phyloP scores from a whole-genome alignment of 495 filamentous ascomycete species.

The Neurospora sp. region DNA sequence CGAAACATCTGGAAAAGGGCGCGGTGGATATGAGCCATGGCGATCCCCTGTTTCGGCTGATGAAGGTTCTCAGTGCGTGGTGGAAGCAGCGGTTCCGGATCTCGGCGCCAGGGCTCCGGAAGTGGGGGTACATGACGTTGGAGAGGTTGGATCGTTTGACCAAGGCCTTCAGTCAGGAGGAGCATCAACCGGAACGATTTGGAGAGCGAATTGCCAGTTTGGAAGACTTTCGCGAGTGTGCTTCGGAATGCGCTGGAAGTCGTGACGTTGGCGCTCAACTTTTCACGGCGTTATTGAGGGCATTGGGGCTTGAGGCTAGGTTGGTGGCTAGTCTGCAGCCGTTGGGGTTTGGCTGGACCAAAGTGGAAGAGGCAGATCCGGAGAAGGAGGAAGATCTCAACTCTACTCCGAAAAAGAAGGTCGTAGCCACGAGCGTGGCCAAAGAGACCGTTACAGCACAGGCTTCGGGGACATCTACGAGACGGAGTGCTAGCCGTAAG shows the following conservation, averaged over 20 bases:
- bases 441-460: slow-evolving; percentile 12
- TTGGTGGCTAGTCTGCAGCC: slow-evolving; percentile 81
- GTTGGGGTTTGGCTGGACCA: slow-evolving; percentile 84
- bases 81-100: slow-evolving; percentile 82
- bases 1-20: slow-evolving; percentile 58
- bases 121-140: slow-evolving; percentile 74
- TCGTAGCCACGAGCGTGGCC: neutral
- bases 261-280: slow-evolving; percentile 83
- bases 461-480: slow-evolving; percentile 11
- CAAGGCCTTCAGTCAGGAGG: slow-evolving; percentile 50
- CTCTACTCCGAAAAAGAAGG: slow-evolving; percentile 11
- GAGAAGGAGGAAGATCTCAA: slow-evolving; percentile 21
- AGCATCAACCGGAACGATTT: slow-evolving; percentile 49
- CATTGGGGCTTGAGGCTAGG: slow-evolving; percentile 67
- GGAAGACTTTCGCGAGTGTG: slow-evolving; percentile 56
- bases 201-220: slow-evolving; percentile 63
- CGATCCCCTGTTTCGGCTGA: slow-evolving; percentile 70
- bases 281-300: slow-evolving; percentile 82
- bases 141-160: slow-evolving; percentile 57
- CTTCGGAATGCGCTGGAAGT: slow-evolving; percentile 67
- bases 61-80: slow-evolving; percentile 66
- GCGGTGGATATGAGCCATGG: slow-evolving; percentile 61
- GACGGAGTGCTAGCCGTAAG: slow-evolving; percentile 39
- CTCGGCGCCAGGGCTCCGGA: slow-evolving; percentile 71
- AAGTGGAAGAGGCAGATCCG: slow-evolving; percentile 58